Percentiles rank a stretch among this genome's conserved stretches.
These are phyloP conservation scores for Acanthamoeba triangularis DNA, from an alignment of 208 protist species.

Conservation along the genomic window DNA sequence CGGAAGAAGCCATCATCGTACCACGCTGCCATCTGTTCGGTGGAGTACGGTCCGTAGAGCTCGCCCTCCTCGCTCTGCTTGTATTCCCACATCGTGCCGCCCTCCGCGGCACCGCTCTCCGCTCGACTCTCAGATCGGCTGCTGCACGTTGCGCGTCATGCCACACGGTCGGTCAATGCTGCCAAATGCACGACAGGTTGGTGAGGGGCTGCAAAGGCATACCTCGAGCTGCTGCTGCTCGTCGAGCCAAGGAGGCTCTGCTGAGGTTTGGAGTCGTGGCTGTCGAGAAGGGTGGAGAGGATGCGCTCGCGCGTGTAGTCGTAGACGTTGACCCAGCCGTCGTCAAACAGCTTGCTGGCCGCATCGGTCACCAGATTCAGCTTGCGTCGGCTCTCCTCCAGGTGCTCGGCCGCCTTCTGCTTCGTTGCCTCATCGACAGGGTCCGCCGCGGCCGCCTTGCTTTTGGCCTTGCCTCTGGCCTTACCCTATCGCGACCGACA, in stretches of 20 bases:
- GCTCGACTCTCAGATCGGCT: not conserved
- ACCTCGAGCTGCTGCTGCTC: too few species aligned
- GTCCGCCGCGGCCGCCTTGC: not conserved
- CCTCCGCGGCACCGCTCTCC: too few species aligned
- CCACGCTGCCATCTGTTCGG: not conserved
- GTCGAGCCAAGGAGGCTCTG: not conserved
- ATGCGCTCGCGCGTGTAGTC: not conserved
- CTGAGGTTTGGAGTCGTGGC: not conserved
- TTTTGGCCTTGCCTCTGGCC: not conserved
- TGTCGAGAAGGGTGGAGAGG: not conserved
- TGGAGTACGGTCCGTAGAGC: not conserved
- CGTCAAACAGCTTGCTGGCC: not conserved
- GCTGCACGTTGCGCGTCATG: not conserved
- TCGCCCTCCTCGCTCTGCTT: not conserved
- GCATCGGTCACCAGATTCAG: not conserved
- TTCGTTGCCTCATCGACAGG: not conserved
- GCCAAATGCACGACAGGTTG: too few species aligned
- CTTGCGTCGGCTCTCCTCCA: not conserved
- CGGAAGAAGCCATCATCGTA: not conserved
- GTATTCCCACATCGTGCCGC: not conserved
- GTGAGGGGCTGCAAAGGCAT: too few species aligned
- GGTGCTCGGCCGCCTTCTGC: not conserved
- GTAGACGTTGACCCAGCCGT: slow-evolving; percentile 42
- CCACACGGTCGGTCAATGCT: too few species aligned
- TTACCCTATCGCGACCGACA: not conserved